Base-by-base conservation (phyloP, 768 basidiomycete genomes). In the Hygrocybe punicea region DNA sequence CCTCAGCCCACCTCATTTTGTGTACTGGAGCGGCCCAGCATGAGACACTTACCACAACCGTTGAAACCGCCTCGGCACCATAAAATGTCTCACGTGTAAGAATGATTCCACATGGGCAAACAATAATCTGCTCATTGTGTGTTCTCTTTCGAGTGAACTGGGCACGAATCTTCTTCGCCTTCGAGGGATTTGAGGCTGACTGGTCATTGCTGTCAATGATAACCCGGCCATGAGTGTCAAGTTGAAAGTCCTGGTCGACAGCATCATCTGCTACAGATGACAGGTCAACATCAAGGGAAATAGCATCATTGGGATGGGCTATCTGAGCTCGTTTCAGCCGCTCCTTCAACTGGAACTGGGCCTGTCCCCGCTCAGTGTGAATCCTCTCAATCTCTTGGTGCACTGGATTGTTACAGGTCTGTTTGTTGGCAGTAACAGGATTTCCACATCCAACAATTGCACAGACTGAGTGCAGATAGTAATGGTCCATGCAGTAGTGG, bases 91-190 rank as follows among this genome's bases (percentile, higher is more conserved):
- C 64, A 1, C 62, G 40, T 8, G 51, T 67, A 33, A 63, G 48
- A 45, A 70, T 65, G 11, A 69, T 42, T 5, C 68, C 68, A 60
- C 69, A 70, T 23, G 65, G 63, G 2, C 50, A 16, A 17, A 70
- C 66, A 8, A 63, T 44, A 36, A 69, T 56, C 52, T 70, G 60
- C 34, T 70, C 67, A 48, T 69, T 69, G 50, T 70, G 65, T 2
- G 67, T 68, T 3, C 62, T 58, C 21, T 60, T 17, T 1, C 60
- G 39, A 6, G 64, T 61, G 63, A 70, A 69, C 29, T 29, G 29
- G 4, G 29, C 29, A 8, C 29, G 8, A 8, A 29, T 29, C 29
- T 29, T 29, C 29, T 29, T 29, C 8, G 29, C 29, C 8, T 29
- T 29, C 29, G 4, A 8, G 4, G 29, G 4, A 4, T 8, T 29